Evolutionary conservation across 345 rosid genomes (phyloP), one percentile per base, ranked within the genome.

Genomic region (Camelina neglecta): DNA sequence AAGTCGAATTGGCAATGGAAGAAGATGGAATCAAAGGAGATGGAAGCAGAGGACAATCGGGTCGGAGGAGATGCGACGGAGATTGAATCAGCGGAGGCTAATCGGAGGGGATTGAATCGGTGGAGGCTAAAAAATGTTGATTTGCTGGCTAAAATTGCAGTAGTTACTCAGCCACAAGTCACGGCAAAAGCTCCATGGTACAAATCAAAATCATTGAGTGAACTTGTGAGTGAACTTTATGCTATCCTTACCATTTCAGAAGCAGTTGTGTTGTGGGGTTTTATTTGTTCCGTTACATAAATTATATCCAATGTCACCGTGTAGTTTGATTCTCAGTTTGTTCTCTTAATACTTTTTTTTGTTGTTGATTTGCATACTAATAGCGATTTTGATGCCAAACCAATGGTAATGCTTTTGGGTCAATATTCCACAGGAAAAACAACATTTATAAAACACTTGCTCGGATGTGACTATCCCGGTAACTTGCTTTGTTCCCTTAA

Each of bases 361-460:
- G 23, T 21, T 50, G 48, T 42, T 60, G 13, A 1, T 66, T 41
- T 79, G 81, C 79, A 95, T 96, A 85, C 96, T 48, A 86, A 80
- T 60, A 95, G 97, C 33, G 97, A 92, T 67, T 95, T 95, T 81
- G 97, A 95, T 65, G 98, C 99, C 45, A 95, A 88, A 76, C 99
- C 98, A 15, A 95, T 90, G 93, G 97, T 90, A 18, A 93, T 92
- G 99, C 93, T 92, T 23, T 81, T 92, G 84, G 99, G 97, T 74
- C 99, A 95, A 71, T 90, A 95, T 67, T 95, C 99, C 44, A 95
- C 99, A 0, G 98, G 99, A 6, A 95, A 95, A 84, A 92, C 99
- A 20, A 92, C 99, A 41, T 95, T 92, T 71, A 88, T 95, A 65
- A 90, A 95, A 79, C 98, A 95, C 80, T 77, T 95, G 80, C 86